phyloP scores from a whole-genome alignment of 805 yeast species.

The Hanseniaspora lindneri region DNA sequence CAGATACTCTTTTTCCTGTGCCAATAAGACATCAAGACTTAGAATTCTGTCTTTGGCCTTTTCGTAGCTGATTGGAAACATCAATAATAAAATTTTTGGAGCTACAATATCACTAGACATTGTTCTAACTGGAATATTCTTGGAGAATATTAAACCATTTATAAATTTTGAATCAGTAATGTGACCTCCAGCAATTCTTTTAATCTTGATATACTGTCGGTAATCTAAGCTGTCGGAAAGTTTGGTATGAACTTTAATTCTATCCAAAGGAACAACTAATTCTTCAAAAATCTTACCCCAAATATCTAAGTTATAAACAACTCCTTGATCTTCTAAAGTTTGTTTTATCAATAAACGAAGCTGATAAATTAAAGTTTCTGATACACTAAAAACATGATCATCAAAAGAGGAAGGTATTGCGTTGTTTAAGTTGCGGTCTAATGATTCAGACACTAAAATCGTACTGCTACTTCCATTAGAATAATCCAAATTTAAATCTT shows the following conservation, averaged over 20 bases:
- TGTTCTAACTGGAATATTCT: constrained; percentile 60
- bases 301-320: constrained; percentile 33
- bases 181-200: constrained; percentile 66
- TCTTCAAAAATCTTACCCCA: constrained; percentile 51
- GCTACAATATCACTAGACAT: constrained; percentile 56
- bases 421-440: neutral
- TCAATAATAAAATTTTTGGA: constrained; percentile 70
- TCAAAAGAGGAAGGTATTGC: neutral
- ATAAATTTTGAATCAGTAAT: constrained; percentile 49
- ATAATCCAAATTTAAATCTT: constrained; percentile 4
- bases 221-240: constrained; percentile 71
- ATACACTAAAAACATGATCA: constrained; percentile 24
- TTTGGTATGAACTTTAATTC: constrained; percentile 46
- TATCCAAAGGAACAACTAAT: constrained; percentile 44
- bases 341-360: constrained; percentile 46
- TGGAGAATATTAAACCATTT: constrained; percentile 77
- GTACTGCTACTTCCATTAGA: constrained; percentile 13
- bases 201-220: constrained; percentile 78
- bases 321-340: constrained; percentile 47
- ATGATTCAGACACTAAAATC: neutral
- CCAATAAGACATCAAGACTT: constrained; percentile 69
- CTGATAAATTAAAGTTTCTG: constrained; percentile 33
- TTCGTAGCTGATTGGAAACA: constrained; percentile 81
- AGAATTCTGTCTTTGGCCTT: constrained; percentile 67
- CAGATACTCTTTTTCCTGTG: constrained; percentile 79